Conservation (phyloP, 805 yeast genomes). For the Phaffomyces thermotolerans region DNA sequence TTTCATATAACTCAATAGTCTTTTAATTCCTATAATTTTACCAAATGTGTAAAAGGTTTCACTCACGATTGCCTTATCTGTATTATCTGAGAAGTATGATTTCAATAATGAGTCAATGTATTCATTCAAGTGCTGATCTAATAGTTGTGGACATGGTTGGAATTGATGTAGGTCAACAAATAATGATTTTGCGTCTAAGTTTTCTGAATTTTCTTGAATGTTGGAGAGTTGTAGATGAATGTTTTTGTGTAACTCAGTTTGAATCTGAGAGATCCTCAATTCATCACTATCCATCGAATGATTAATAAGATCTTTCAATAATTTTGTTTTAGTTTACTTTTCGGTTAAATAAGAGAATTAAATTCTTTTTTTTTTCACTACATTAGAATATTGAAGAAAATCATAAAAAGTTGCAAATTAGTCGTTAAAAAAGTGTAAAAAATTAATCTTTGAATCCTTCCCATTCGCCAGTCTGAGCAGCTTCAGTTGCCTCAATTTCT, state of each 20-base stretch:
- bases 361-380: neutral
- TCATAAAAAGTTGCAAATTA: neutral
- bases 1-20: constrained; percentile 49
- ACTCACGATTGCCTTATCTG: neutral
- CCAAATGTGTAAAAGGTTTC: constrained; percentile 49
- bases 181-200: constrained; percentile 4
- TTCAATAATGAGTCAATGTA: constrained; percentile 28
- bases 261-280: constrained; percentile 23
- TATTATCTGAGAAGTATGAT: constrained; percentile 18
- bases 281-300: constrained; percentile 31
- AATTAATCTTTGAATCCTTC: constrained; percentile 7
- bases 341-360: constrained; percentile 1
- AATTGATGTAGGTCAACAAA: constrained; percentile 36
- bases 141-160: constrained; percentile 45
- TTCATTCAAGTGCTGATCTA: constrained; percentile 34
- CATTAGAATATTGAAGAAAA: neutral
- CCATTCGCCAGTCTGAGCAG: constrained; percentile 10
- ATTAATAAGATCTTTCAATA: too few species aligned
- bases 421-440: constrained; percentile 1
- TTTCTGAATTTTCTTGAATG: neutral
- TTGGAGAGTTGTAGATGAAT: constrained; percentile 7
- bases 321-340: too few species aligned
- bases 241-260: constrained; percentile 11
- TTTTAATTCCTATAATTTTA: constrained; percentile 61
- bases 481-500: constrained; percentile 4